A percentile compares a stretch with the other conserved stretches of the same genome.
Evolutionary conservation across 2,329 filamentous ascomycete genomes (phyloP).

Genomic region (Fonsecaea pedrosoi): DNA sequence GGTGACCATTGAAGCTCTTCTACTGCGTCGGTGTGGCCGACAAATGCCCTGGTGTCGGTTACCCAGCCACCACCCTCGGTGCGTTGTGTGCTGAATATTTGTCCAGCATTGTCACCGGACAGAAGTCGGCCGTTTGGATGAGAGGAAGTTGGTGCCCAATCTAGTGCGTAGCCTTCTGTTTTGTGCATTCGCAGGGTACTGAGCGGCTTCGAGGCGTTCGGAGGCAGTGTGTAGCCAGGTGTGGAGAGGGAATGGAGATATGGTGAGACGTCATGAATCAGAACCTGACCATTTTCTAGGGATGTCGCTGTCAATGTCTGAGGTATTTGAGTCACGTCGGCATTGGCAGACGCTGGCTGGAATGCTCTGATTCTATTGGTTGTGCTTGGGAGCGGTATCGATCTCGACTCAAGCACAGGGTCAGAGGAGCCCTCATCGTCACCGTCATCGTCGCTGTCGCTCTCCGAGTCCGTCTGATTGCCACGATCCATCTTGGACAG

Average conservation of each 20-base stretch:
- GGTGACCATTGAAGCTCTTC: slow-evolving; percentile 98
- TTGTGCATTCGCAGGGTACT: slow-evolving; percentile 90
- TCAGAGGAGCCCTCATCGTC: slow-evolving; percentile 70
- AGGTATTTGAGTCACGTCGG: slow-evolving; percentile 71
- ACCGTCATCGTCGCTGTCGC: slow-evolving; percentile 73
- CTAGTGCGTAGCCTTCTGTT: slow-evolving; percentile 91
- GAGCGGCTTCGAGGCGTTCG: slow-evolving; percentile 86
- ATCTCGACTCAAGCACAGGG: slow-evolving; percentile 90
- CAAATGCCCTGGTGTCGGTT: slow-evolving; percentile 82
- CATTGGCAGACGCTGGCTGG: slow-evolving; percentile 70
- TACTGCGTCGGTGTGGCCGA: slow-evolving; percentile 81
- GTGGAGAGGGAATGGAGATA: slow-evolving; percentile 89
- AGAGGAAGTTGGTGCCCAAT: slow-evolving; percentile 78
- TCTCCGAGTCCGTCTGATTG: slow-evolving; percentile 71
- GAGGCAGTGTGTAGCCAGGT: slow-evolving; percentile 78
- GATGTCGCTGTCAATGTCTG: slow-evolving; percentile 88
- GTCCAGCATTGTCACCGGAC: slow-evolving; percentile 88
- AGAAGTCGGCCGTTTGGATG: slow-evolving; percentile 82
- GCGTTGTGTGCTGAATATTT: slow-evolving; percentile 86
- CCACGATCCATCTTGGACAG: slow-evolving; percentile 83
- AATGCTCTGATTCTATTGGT: slow-evolving; percentile 93
- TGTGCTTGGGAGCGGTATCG: slow-evolving; percentile 82
- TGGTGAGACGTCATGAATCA: slow-evolving; percentile 92
- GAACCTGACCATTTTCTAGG: slow-evolving; percentile 82
- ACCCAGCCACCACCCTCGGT: slow-evolving; percentile 88